A percentile compares a stretch with the other conserved stretches of the same genome.
Conservation (phyloP, 2,329 filamentous ascomycete genomes). For the Drechslera avenae region DNA sequence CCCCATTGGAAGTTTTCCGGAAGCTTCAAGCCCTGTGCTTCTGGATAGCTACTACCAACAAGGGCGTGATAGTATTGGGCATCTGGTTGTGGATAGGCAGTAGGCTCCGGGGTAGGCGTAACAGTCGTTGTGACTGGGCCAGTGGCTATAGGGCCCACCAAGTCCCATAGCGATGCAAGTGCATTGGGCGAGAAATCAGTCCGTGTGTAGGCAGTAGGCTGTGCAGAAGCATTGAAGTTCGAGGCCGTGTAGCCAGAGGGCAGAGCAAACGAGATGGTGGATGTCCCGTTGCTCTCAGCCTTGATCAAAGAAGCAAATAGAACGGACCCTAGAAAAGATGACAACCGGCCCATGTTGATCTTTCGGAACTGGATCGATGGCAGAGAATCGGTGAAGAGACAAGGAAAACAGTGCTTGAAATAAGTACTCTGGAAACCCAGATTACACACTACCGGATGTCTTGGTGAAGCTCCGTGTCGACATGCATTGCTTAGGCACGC, state of each 20-base stretch:
- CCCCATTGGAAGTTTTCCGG: conserved; percentile 53
- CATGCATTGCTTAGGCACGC: conserved; percentile 4
- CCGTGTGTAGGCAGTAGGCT: conserved; percentile 51
- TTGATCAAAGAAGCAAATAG: conserved; percentile 16
- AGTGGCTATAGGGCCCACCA: conserved; percentile 51
- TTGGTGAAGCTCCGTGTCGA: conserved; percentile 17
- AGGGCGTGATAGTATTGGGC: conserved; percentile 50
- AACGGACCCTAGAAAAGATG: conserved; percentile 22
- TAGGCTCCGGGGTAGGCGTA: conserved; percentile 51
- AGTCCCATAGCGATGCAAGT: conserved; percentile 54
- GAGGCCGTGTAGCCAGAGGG: conserved; percentile 45
- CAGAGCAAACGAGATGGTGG: conserved; percentile 34
- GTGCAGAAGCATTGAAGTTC: conserved; percentile 51
- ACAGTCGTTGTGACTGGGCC: conserved; percentile 52
- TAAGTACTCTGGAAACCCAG: conserved; percentile 9
- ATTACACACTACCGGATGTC: conserved; percentile 6
- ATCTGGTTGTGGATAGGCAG: conserved; percentile 47
- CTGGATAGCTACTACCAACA: conserved; percentile 44
- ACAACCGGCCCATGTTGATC: conserved; percentile 28
- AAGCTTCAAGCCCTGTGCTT: conserved; percentile 46
- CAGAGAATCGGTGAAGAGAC: neutral
- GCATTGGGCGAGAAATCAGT: conserved; percentile 55
- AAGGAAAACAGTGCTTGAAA: conserved; percentile 18
- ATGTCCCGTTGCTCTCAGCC: conserved; percentile 25
- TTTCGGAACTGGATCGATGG: neutral